Percentiles rank a stretch among this genome's conserved stretches.
Evolutionary conservation across 495 filamentous ascomycete species (phyloP).

Genomic region (Trichodelitschia bisporula): DNA sequence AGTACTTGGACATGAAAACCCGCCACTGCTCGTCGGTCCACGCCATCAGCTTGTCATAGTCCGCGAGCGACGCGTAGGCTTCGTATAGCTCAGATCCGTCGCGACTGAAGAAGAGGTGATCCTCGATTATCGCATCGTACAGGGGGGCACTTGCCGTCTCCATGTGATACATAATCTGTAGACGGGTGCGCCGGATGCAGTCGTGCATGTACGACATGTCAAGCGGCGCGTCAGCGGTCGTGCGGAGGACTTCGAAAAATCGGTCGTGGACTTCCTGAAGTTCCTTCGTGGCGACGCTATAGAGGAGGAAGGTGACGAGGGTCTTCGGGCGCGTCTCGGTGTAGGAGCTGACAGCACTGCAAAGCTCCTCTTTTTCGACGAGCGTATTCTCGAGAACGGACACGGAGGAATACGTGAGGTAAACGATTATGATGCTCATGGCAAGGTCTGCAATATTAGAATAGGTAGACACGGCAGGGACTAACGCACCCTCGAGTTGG

Average conservation of each 20-base stretch:
- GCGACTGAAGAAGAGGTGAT: slow-evolving; percentile 73
- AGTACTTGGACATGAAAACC: slow-evolving; percentile 54
- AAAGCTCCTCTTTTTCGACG: slow-evolving; percentile 81
- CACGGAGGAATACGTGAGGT: slow-evolving; percentile 78
- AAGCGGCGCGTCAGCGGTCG: slow-evolving; percentile 51
- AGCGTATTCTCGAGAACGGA: slow-evolving; percentile 75
- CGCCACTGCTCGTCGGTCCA: slow-evolving; percentile 77
- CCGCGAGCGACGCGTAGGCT: slow-evolving; percentile 37
- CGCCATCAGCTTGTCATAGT: slow-evolving; percentile 49
- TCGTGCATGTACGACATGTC: slow-evolving; percentile 78
- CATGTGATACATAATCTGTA: slow-evolving; percentile 52
- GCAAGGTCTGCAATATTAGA: slow-evolving; percentile 21
- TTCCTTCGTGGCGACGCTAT: slow-evolving; percentile 66
- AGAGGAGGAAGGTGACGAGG: slow-evolving; percentile 59
- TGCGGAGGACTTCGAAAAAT: slow-evolving; percentile 60
- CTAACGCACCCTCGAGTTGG: slow-evolving; percentile 24
- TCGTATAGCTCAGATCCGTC: slow-evolving; percentile 53
- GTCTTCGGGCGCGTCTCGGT: slow-evolving; percentile 56
- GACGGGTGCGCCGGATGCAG: slow-evolving; percentile 52
- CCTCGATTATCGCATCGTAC: slow-evolving; percentile 57
- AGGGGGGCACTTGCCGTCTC: slow-evolving; percentile 56
- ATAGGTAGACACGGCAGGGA: too few relatives aligned
- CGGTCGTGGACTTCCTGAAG: slow-evolving; percentile 61
- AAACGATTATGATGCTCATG: slow-evolving; percentile 50
- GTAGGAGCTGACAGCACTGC: slow-evolving; percentile 54